Percentiles rank a stretch among this genome's conserved stretches.
These are phyloP conservation scores for Fistulifera pelliculosa DNA, from an alignment of 108 stramenopile species.

Conservation along the genomic window DNA sequence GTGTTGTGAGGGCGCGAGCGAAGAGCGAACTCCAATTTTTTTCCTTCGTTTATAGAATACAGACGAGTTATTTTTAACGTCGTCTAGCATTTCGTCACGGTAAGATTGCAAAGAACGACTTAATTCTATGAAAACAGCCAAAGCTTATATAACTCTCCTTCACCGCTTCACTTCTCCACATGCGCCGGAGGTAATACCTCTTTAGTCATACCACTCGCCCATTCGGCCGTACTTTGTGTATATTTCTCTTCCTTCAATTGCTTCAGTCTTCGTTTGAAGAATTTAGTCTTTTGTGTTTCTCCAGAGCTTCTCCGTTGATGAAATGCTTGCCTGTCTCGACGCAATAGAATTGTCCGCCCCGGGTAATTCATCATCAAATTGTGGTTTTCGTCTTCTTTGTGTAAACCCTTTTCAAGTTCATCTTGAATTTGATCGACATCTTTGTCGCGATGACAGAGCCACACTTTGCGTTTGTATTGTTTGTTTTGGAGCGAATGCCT, in stretches of 20 bases:
- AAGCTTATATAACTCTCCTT: too few relatives aligned
- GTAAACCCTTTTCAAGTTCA: conserved; percentile 76
- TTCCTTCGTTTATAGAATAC: too few relatives aligned
- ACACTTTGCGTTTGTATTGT: conserved; percentile 76
- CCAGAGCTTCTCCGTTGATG: conserved; percentile 80
- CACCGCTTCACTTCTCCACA: too few relatives aligned
- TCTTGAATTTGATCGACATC: conserved; percentile 98
- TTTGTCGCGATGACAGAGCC: conserved; percentile 74
- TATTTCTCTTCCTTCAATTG: conserved; percentile 89
- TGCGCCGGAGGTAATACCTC: conserved; percentile 83
- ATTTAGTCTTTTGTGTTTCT: conserved; percentile 88
- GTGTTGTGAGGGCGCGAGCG: too few relatives aligned
- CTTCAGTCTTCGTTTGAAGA: conserved; percentile 83
- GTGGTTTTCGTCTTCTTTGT: conserved; percentile 43
- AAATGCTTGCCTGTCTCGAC: conserved; percentile 93
- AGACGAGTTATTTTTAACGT: too few relatives aligned
- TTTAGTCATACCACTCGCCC: conserved; percentile 82
- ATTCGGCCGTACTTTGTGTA: conserved; percentile 65
- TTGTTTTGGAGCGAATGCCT: conserved; percentile 75
- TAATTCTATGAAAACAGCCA: too few relatives aligned
- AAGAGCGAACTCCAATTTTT: too few relatives aligned
- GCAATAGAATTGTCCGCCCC: conserved; percentile 98
- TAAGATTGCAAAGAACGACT: too few relatives aligned
- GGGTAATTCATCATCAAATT: conserved; percentile 93
- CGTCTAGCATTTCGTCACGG: too few relatives aligned